A percentile compares a stretch with the other conserved stretches of the same genome.
phyloP scores from a whole-genome alignment of 2,329 filamentous ascomycete genomes.

The Ophiostoma ulmi region DNA sequence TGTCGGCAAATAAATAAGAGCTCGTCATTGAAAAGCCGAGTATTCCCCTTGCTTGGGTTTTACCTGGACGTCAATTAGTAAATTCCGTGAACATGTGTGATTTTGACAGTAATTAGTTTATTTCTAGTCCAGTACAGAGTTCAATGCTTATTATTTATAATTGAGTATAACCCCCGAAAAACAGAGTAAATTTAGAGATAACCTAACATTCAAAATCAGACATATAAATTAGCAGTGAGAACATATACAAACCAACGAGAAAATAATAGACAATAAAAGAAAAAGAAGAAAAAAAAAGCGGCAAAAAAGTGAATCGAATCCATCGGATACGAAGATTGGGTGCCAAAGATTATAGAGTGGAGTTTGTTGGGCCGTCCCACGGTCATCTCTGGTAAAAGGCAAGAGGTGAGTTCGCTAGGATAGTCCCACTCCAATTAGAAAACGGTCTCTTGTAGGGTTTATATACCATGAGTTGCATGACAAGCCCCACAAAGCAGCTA shows the following conservation, averaged over 20 bases:
- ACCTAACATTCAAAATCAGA: too few species aligned
- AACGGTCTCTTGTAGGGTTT: conserved; percentile 15
- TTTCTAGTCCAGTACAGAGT: too few species aligned
- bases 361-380: conserved; percentile 30
- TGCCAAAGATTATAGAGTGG: conserved; percentile 30
- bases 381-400: conserved; percentile 32
- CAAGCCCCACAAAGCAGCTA: background rate
- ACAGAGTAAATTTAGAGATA: too few species aligned
- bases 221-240: too few species aligned
- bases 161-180: too few species aligned
- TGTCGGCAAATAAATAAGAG: background rate
- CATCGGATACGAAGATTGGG: conserved; percentile 25
- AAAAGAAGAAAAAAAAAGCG: background rate
- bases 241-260: too few species aligned
- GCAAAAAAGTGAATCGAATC: conserved; percentile 24
- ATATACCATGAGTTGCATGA: conserved; percentile 14
- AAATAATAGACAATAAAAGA: background rate
- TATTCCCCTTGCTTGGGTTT: background rate
- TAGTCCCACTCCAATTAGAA: conserved; percentile 30
- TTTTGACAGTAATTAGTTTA: too few species aligned
- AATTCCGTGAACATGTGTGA: too few species aligned
- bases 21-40: background rate
- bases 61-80: too few species aligned
- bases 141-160: too few species aligned
- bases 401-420: conserved; percentile 31